phyloP scores from a whole-genome alignment of 306 rosid species.

The Adenanthera pavonina region DNA sequence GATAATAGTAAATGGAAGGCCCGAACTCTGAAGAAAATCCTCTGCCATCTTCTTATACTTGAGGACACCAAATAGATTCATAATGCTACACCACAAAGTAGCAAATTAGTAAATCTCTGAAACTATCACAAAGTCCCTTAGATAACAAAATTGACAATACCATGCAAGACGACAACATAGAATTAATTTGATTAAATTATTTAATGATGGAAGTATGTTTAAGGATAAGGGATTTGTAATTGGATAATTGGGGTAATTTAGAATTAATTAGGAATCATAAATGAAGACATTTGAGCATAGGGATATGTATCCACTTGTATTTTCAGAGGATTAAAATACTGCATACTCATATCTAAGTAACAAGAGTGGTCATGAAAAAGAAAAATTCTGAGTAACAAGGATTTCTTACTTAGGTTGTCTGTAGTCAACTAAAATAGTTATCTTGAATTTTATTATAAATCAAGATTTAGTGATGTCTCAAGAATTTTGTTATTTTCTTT shows the following conservation, averaged over 20 bases:
- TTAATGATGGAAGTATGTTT: not conserved
- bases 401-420: not conserved
- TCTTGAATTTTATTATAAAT: not conserved
- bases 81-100: conserved; percentile 55
- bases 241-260: not conserved
- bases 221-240: not conserved
- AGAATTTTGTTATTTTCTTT: not conserved
- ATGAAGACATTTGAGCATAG: not conserved
- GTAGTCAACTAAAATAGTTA: not conserved
- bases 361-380: not conserved
- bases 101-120: conserved; percentile 3
- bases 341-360: not conserved
- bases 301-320: not conserved
- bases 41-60: conserved; percentile 95
- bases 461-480: not conserved
- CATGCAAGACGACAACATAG: not conserved
- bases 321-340: not conserved
- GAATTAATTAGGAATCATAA: not conserved
- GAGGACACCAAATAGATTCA: conserved; percentile 96
- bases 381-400: too few relatives aligned
- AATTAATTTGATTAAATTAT: not conserved
- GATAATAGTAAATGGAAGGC: conserved; percentile 90
- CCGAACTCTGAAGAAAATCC: conserved; percentile 79
- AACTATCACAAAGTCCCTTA: conserved; percentile 13
- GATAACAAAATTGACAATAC: conserved; percentile 4